phyloP scores from a whole-genome alignment of 345 rosid genomes.

The Isatis tinctoria region DNA sequence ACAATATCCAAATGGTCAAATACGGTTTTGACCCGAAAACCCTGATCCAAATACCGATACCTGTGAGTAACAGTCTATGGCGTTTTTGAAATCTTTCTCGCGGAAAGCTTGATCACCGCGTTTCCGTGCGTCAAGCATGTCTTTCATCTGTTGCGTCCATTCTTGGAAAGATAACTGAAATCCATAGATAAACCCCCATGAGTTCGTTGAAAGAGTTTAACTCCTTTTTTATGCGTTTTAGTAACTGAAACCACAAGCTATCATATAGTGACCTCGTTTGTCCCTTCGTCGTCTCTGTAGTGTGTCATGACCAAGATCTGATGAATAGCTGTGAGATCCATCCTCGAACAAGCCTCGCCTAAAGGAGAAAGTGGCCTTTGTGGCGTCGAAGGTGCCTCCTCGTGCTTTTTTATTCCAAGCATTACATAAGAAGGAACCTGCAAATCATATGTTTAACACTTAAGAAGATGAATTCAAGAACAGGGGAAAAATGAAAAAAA shows the following conservation, averaged over 20 bases:
- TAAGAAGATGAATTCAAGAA: not conserved
- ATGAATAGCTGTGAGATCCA: conserved; percentile 97
- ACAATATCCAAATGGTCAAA: not conserved
- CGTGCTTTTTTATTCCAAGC: conserved; percentile 75
- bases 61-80: conserved; percentile 93
- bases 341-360: conserved; percentile 95
- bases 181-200: not conserved
- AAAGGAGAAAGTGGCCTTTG: conserved; percentile 74
- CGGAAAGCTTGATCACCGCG: conserved; percentile 93
- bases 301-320: conserved; percentile 79
- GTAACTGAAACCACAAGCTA: not conserved
- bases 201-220: not conserved
- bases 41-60: conserved; percentile 24
- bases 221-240: not conserved
- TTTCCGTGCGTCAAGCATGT: conserved; percentile 88
- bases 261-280: conserved; percentile 57
- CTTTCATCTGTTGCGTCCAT: conserved; percentile 98
- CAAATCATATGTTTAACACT: conserved; percentile 10
- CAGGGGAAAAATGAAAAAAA: not conserved
- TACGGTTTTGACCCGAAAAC: not conserved
- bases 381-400: conserved; percentile 71
- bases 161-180: conserved; percentile 91
- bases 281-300: conserved; percentile 95
- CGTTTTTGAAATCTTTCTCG: conserved; percentile 91
- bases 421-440: conserved; percentile 89